These are phyloP conservation scores for Fusarium heterosporum DNA, from an alignment of 2,329 filamentous ascomycete genomes.

Conservation along the genomic window DNA sequence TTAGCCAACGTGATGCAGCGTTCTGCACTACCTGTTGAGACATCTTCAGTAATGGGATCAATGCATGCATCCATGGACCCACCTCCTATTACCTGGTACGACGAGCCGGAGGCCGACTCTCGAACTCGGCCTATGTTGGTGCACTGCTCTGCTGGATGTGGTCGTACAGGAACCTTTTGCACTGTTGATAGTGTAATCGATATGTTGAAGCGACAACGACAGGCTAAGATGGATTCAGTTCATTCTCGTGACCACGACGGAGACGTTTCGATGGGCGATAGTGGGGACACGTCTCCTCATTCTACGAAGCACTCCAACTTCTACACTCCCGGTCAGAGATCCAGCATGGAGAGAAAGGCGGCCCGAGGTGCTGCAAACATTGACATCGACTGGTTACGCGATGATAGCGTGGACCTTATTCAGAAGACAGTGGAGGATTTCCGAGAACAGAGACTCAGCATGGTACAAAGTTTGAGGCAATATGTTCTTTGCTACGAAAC, in stretches of 20 bases:
- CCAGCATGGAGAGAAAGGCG: slow-evolving; percentile 30
- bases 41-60: slow-evolving; percentile 51
- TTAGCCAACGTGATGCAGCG: slow-evolving; percentile 81
- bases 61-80: slow-evolving; percentile 48
- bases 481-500: slow-evolving; percentile 98
- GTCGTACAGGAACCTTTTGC: slow-evolving; percentile 95
- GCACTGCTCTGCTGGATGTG: slow-evolving; percentile 96
- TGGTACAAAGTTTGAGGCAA: slow-evolving; percentile 95
- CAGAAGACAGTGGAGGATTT: slow-evolving; percentile 92
- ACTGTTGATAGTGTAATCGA: slow-evolving; percentile 96
- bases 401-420: slow-evolving; percentile 81
- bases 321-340: slow-evolving; percentile 27
- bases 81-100: slow-evolving; percentile 59
- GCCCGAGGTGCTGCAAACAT: slow-evolving; percentile 34
- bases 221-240: slow-evolving; percentile 48
- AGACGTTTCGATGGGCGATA: slow-evolving; percentile 60
- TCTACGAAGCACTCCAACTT: slow-evolving; percentile 44
- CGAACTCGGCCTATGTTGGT: slow-evolving; percentile 81
- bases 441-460: slow-evolving; percentile 86
- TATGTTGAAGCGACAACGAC: slow-evolving; percentile 89
- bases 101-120: slow-evolving; percentile 69
- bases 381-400: slow-evolving; percentile 74
- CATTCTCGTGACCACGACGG: slow-evolving; percentile 53
- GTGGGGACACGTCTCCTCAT: slow-evolving; percentile 47
- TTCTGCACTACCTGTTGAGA: slow-evolving; percentile 63